Evolutionary conservation across 2,329 filamentous ascomycete species (phyloP), one percentile per base, ranked within the genome.

Genomic region (Davidsoniella eucalypti): DNA sequence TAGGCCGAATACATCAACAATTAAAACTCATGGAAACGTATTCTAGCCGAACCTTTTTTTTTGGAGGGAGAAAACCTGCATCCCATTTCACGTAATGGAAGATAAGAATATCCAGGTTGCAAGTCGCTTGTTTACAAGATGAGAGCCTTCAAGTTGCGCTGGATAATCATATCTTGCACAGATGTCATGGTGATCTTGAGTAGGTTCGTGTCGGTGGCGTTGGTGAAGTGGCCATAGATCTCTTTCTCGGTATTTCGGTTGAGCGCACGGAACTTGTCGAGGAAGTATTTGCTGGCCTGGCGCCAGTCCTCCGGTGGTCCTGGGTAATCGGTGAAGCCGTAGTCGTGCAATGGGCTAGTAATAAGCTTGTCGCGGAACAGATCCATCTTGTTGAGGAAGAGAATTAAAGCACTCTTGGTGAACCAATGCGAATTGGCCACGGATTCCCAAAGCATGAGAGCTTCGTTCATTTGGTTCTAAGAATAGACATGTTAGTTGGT

Each of bases 401-500:
- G 74, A 56, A 90, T 88, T 53, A 88, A 80, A 1, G 84, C 79
- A 39, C 84, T 87, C 57, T 82, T 81, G 58, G 80, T 78, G 66
- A 90, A 90, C 84, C 84, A 90, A 61, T 87, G 83, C 3, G 84
- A 87, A 62, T 88, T 88, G 60, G 83, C 83, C 56, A 90, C 82
- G 1, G 84, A 87, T 63, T 88, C 84, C 71, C 86, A 90, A 16
- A 90, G 71, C 82, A 88, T 88, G 58, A 90, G 70, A 2, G 84
- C 84, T 65, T 90, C 84, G 64, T 87, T 85, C 84, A 88, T 90
- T 84, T 88, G 84, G 63, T 90, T 90, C 83, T 87, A 56, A 6
- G 12, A 43, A 23, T 5, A 18, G 36, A 33, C 10, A 26, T 33
- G 51, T 63, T 54, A 61, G 59, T 40, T 8, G 33, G 51, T 5